Evolutionary conservation across 352 stramenopile genomes (phyloP), one percentile per base, ranked within the genome.

Genomic region (Phytopythium montanum): DNA sequence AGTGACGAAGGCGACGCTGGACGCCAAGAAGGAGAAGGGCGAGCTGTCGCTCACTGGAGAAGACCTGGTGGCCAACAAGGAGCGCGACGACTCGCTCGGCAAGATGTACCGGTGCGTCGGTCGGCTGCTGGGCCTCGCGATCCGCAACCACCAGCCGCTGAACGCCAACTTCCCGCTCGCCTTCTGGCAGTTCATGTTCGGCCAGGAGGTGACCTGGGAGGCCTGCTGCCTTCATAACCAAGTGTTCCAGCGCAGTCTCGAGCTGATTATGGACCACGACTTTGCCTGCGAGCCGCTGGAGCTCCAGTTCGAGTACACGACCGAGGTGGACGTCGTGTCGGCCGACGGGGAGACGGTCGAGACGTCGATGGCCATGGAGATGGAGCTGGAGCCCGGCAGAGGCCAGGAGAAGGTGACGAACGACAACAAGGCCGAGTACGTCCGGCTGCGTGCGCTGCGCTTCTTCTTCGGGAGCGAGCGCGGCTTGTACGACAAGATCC

Each of bases 101-200:
- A 79, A 86, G 46, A 53, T 91, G 38, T 91, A 91, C 59, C 69
- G 76, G 23, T 87, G 77, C 48, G 70, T 75, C 3, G 84, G 84
- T 3, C 75, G 84, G 5, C 59, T 93, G 49, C 61, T 91, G 23
- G 81, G 84, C 0, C 62, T 93, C 29, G 76, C 79, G 14, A 85
- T 93, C 62, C 81, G 84, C 34, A 80, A 91, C 36, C 77, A 90
- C 49, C 79, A 90, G 29, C 75, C 79, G 19, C 63, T 93, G 29
- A 68, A 75, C 54, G 70, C 72, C 4, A 68, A 77, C 38, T 87
- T 91, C 59, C 72, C 79, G 6, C 36, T 87, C 4, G 76, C 73
- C 5, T 83, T 91, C 41, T 93, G 84, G 84, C 84, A 88, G 45
- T 87, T 90, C 41, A 73, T 91, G 60, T 41, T 72, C 21, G 49